phyloP scores from a whole-genome alignment of 768 basidiomycete genomes.

The Boletus bicolor region DNA sequence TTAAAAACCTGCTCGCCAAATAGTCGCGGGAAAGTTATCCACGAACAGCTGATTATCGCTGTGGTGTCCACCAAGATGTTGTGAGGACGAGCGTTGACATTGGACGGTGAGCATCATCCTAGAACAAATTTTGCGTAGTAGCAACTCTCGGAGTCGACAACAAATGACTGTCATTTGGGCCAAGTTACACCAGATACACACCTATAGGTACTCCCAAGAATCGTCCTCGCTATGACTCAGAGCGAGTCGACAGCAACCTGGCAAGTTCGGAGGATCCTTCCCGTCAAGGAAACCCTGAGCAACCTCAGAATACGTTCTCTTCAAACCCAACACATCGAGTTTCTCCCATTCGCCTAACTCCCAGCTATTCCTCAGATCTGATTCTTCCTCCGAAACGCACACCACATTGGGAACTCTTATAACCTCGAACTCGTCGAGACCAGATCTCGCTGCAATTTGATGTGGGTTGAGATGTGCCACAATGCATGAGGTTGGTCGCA shows the following conservation, averaged over 20 bases:
- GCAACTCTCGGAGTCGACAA: too few species aligned
- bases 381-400: slow-evolving; percentile 11
- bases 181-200: too few species aligned
- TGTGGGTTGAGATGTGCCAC: background rate
- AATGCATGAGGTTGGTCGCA: background rate
- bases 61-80: too few species aligned
- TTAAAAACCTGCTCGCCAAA: too few species aligned
- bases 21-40: too few species aligned
- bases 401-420: slow-evolving; percentile 20
- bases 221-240: too few species aligned
- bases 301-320: slow-evolving; percentile 25
- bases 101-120: too few species aligned
- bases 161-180: too few species aligned
- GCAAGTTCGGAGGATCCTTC: background rate
- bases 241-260: background rate
- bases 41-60: too few species aligned
- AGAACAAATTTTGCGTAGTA: too few species aligned
- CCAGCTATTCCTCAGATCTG: slow-evolving; percentile 2
- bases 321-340: slow-evolving; percentile 13
- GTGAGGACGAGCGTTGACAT: too few species aligned
- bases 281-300: slow-evolving; percentile 8
- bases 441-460: slow-evolving; percentile 8
- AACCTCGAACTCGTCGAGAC: slow-evolving; percentile 23
- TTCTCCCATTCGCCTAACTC: slow-evolving; percentile 21
- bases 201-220: too few species aligned